Base-by-base conservation (phyloP, 371 early-diverging fungal genomes). In the Mucor velutinosus region DNA sequence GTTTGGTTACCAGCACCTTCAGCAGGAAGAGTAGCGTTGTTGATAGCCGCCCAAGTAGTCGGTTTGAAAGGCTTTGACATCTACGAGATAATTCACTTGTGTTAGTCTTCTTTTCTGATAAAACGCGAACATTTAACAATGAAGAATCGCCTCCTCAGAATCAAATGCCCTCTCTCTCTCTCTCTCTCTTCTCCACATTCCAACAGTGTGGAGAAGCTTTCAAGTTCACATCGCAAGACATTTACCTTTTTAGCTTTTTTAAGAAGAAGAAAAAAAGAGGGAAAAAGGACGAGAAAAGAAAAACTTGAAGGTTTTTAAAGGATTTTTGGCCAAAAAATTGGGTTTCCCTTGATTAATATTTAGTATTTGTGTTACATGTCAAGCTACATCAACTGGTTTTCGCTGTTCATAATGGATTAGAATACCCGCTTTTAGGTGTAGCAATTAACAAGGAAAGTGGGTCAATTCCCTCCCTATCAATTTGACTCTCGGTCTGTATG, bases 1-100 rank as follows among this genome's bases (percentile, higher is more conserved):
- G 90, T 88, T 76, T 88, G 88, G 67, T 89, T 88, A 62, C 94
- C 93, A 23, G 91, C 92, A 69, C 92, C 88, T 76, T 94, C 93
- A 64, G 86, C 89, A 60, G 93, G 92, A 59, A 77, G 82, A 12
- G 88, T 75, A 23, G 92, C 75, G 69, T 89, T 89, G 62, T 79
- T 72, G 67, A 89, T 81, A 67, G 74, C 78, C 14, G 83, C 76
- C 83, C 87, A 89, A 60, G 77, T 73, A 19, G 87, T 86, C 69
- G 86, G 86, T 74, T 84, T 86, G 76, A 73, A 73, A 45, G 41
- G 60, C 19, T 69, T 73, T 59, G 70, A 69, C 73, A 73, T 73
- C 73, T 73, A 64, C 7, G 27, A 55, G 21, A 27, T 29, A 30
- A 55, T 17, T 15, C 17, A 17, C 17, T 55, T 47, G 35, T 21